Percentiles rank a stretch among this genome's conserved stretches.
phyloP scores from a whole-genome alignment of 2,329 filamentous ascomycete genomes.

The Fusarium lateritium region DNA sequence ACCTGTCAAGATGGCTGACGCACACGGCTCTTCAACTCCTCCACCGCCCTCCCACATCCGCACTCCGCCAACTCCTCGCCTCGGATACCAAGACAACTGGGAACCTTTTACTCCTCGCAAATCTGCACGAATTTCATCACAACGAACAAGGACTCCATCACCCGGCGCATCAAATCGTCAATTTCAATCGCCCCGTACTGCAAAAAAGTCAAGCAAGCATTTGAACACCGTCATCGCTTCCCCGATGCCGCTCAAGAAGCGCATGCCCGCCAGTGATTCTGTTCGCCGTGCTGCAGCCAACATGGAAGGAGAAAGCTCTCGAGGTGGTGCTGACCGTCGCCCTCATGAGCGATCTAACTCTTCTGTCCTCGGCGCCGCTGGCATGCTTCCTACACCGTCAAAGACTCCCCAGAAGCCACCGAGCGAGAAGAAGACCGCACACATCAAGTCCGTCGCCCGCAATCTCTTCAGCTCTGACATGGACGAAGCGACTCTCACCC shows the following conservation, averaged over 20 bases:
- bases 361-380: constrained; percentile 55
- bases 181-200: constrained; percentile 53
- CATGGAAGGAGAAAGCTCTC: constrained; percentile 61
- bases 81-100: constrained; percentile 78
- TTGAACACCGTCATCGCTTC: constrained; percentile 55
- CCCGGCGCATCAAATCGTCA: constrained; percentile 59
- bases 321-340: constrained; percentile 61
- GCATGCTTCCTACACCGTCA: constrained; percentile 82
- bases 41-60: constrained; percentile 71
- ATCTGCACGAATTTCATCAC: constrained; percentile 74
- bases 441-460: constrained; percentile 69
- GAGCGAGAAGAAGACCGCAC: constrained; percentile 64
- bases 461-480: constrained; percentile 74
- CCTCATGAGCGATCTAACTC: constrained; percentile 51
- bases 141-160: constrained; percentile 71
- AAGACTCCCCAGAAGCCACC: constrained; percentile 81
- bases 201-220: constrained; percentile 52
- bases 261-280: constrained; percentile 62
- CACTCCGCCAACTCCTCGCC: constrained; percentile 78
- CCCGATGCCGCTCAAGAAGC: constrained; percentile 66
- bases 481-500: constrained; percentile 71
- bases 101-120: constrained; percentile 81
- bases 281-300: constrained; percentile 63
- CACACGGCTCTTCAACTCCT: constrained; percentile 66
- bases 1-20: constrained; percentile 49